These are phyloP conservation scores for Postia placenta DNA, from an alignment of 768 basidiomycete genomes.

Conservation along the genomic window DNA sequence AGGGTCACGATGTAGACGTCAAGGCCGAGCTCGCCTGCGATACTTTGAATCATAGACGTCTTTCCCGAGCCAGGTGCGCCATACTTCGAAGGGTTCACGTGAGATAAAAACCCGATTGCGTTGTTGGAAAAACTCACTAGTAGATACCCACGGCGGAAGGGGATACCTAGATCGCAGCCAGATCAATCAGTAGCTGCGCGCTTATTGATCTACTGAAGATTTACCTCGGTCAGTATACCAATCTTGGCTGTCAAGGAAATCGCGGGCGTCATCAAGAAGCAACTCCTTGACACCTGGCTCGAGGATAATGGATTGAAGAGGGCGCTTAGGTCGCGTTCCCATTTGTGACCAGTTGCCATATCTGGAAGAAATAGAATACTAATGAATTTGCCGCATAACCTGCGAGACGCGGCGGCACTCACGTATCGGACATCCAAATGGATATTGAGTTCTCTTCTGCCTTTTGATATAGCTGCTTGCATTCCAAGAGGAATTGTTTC, in stretches of 20 bases:
- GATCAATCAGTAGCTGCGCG: neutral
- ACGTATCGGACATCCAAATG: conserved; percentile 46
- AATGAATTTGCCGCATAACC: neutral
- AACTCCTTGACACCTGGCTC: conserved; percentile 63
- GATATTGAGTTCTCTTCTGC: conserved; percentile 46
- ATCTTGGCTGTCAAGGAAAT: conserved; percentile 62
- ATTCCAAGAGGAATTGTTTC: conserved; percentile 48
- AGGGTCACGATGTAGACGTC: conserved; percentile 72
- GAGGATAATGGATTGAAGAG: conserved; percentile 61
- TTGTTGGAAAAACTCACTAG: conserved; percentile 30
- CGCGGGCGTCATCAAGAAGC: conserved; percentile 60
- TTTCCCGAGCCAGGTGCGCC: conserved; percentile 77
- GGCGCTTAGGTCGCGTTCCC: conserved; percentile 57
- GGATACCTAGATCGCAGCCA: conserved; percentile 37
- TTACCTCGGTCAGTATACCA: conserved; percentile 71
- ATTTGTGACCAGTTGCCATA: conserved; percentile 48
- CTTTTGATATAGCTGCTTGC: conserved; percentile 44
- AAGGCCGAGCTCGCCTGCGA: conserved; percentile 71
- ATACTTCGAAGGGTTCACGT: too few relatives aligned
- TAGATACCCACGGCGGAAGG: conserved; percentile 75
- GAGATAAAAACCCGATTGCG: neutral
- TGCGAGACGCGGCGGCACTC: conserved; percentile 13
- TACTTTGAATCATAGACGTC: conserved; percentile 68
- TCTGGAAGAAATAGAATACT: too few relatives aligned
- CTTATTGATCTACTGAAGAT: conserved; percentile 26